Conservation (phyloP, 345 rosid species). For the Barbarea vulgaris region DNA sequence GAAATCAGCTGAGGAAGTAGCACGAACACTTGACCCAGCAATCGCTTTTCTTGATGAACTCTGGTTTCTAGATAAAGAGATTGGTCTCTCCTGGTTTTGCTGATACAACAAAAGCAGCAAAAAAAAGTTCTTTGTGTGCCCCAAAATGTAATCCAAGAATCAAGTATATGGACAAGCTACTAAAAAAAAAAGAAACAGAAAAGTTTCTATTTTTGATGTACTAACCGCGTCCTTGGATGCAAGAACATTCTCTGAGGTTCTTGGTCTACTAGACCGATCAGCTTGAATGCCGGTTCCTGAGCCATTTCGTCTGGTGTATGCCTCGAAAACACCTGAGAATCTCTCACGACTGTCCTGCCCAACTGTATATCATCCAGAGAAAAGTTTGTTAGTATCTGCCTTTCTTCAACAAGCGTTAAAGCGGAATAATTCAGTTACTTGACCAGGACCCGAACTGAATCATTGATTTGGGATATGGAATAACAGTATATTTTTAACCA, state of each 20-base stretch:
- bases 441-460: background rate
- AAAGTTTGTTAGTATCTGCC: background rate
- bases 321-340: slow-evolving; percentile 81
- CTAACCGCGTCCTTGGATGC: slow-evolving; percentile 37
- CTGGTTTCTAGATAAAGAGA: slow-evolving; percentile 62
- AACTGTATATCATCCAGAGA: slow-evolving; percentile 40
- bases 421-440: background rate
- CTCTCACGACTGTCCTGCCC: slow-evolving; percentile 82
- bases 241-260: slow-evolving; percentile 41
- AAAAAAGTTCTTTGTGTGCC: background rate
- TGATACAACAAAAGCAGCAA: slow-evolving; percentile 37
- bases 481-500: background rate
- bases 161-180: background rate
- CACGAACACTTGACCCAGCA: slow-evolving; percentile 56
- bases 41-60: slow-evolving; percentile 72
- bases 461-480: background rate
- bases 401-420: slow-evolving; percentile 1
- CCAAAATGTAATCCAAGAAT: background rate
- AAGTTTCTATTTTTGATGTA: background rate
- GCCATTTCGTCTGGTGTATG: slow-evolving; percentile 60
- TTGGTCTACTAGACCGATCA: slow-evolving; percentile 39
- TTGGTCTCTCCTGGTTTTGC: slow-evolving; percentile 65
- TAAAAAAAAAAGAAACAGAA: background rate
- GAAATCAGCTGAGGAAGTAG: slow-evolving; percentile 76
- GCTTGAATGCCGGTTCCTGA: slow-evolving; percentile 50